Evolutionary conservation across 2,329 filamentous ascomycete species (phyloP).

Genomic region (Aspergillus sp.): DNA sequence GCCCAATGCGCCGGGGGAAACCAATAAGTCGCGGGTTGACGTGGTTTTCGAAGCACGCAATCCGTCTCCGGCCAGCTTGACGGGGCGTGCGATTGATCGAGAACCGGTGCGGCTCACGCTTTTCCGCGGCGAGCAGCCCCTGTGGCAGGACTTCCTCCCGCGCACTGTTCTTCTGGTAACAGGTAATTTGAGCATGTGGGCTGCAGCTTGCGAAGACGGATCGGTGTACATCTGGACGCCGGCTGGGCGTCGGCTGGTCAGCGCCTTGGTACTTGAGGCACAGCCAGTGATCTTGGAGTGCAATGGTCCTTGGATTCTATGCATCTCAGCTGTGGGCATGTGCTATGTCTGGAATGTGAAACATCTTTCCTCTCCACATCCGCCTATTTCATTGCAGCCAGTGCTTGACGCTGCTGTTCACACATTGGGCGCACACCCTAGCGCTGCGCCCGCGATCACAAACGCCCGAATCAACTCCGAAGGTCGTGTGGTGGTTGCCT

Average conservation of each 20-base stretch:
- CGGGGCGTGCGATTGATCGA: conserved; percentile 62
- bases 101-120: conserved; percentile 85
- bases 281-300: conserved; percentile 94
- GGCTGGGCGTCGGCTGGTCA: conserved; percentile 81
- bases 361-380: conserved; percentile 79
- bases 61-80: conserved; percentile 62
- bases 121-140: conserved; percentile 72
- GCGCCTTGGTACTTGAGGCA: conserved; percentile 82
- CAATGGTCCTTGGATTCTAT: conserved; percentile 84
- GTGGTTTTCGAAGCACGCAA: conserved; percentile 88
- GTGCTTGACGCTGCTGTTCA: conserved; percentile 84
- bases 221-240: conserved; percentile 90
- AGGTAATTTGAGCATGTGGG: conserved; percentile 88
- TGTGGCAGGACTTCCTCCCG: conserved; percentile 95
- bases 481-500: conserved; percentile 81
- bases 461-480: conserved; percentile 88
- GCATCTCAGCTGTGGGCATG: conserved; percentile 83
- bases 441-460: conserved; percentile 78
- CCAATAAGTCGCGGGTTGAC: conserved; percentile 62
- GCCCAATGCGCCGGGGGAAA: conserved; percentile 36
- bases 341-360: conserved; percentile 94
- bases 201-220: conserved; percentile 89
- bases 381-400: conserved; percentile 84
- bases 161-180: conserved; percentile 85
- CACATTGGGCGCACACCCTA: conserved; percentile 75